Percentiles rank a stretch among this genome's conserved stretches.
These are phyloP conservation scores for Smittium culicis DNA, from an alignment of 371 early-diverging fungal species.

Conservation along the genomic window DNA sequence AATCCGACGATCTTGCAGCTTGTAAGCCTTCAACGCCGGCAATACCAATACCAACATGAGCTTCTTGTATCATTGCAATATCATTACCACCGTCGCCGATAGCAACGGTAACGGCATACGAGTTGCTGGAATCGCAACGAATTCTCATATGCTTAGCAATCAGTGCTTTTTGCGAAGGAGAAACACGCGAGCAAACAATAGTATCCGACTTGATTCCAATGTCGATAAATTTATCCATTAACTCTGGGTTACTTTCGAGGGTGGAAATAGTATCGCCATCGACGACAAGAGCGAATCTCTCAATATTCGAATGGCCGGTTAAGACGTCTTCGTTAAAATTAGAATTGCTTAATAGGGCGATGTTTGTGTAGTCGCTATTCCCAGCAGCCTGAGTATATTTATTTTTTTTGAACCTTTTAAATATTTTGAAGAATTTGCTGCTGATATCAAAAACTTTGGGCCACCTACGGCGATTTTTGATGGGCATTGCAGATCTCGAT, in stretches of 20 bases:
- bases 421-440: conserved; percentile 15
- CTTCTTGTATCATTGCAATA: conserved; percentile 89
- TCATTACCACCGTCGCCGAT: conserved; percentile 98
- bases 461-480: background rate
- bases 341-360: background rate
- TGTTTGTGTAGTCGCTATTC: background rate
- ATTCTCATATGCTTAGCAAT: conserved; percentile 61
- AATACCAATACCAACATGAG: conserved; percentile 76
- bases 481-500: background rate
- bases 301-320: conserved; percentile 20
- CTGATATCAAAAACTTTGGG: conserved; percentile 1
- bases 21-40: conserved; percentile 73
- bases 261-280: conserved; percentile 60
- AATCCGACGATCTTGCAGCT: conserved; percentile 73
- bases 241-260: conserved; percentile 37
- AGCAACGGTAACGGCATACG: conserved; percentile 58
- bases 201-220: conserved; percentile 54
- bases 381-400: conserved; percentile 31
- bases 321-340: conserved; percentile 17
- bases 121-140: conserved; percentile 39
- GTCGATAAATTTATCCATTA: conserved; percentile 43
- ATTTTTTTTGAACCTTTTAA: conserved; percentile 17
- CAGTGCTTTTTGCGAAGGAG: conserved; percentile 84
- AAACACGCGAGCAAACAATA: conserved; percentile 86
- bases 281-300: conserved; percentile 51